Percentiles rank a stretch among this genome's conserved stretches.
Conservation (phyloP, 2,329 filamentous ascomycete species). For the Truncatella angustata region DNA sequence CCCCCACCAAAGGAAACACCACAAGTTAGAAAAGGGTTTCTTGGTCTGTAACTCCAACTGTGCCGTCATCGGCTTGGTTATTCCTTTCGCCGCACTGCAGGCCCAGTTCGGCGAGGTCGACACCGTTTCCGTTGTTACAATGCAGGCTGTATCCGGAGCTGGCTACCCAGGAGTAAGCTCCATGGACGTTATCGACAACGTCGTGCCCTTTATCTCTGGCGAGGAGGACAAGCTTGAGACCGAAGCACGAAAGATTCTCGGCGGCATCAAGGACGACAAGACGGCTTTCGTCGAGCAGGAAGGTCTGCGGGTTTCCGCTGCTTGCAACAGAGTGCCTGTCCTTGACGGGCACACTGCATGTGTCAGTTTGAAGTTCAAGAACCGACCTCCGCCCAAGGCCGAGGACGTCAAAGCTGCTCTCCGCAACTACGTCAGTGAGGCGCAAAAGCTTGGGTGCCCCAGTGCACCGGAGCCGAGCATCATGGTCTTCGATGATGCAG, state of each 20-base stretch:
- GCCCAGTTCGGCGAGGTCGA: conserved; percentile 82
- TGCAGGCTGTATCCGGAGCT: conserved; percentile 92
- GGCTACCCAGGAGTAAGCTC: conserved; percentile 86
- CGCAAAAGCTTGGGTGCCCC: conserved; percentile 78
- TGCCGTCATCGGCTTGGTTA: conserved; percentile 93
- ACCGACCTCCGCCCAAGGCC: conserved; percentile 69
- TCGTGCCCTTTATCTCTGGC: conserved; percentile 88
- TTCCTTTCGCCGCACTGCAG: conserved; percentile 89
- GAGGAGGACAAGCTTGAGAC: conserved; percentile 97
- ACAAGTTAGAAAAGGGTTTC: conserved; percentile 78
- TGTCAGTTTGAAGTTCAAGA: conserved; percentile 80
- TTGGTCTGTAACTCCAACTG: conserved; percentile 98
- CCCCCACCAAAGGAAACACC: conserved; percentile 77
- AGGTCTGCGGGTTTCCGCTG: conserved; percentile 73
- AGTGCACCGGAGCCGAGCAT: conserved; percentile 82
- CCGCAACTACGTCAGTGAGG: conserved; percentile 78
- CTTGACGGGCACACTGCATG: conserved; percentile 95
- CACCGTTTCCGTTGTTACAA: conserved; percentile 75
- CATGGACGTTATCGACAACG: conserved; percentile 96
- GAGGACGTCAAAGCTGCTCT: conserved; percentile 78
- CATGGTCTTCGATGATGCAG: conserved; percentile 82
- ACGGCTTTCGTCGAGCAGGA: conserved; percentile 76
- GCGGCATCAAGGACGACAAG: conserved; percentile 65
- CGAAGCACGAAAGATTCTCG: conserved; percentile 93
- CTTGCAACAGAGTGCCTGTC: conserved; percentile 93